Base-by-base conservation (phyloP, 257 asterid genomes). In the Coffea canephora region DNA sequence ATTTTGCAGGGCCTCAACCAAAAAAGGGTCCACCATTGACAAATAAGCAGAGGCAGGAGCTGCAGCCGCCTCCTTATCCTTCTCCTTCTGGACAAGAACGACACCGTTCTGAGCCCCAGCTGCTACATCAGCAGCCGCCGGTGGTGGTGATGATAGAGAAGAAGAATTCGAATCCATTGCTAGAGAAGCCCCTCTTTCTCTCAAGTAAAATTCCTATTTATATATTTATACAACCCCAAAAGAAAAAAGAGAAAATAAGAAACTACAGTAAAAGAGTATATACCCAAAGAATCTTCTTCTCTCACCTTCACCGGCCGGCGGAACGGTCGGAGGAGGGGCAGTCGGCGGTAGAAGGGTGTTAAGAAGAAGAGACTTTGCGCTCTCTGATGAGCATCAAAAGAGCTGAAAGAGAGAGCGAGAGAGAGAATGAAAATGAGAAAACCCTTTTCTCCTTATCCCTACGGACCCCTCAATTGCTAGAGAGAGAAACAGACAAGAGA, bases 1-100 rank as follows among this genome's bases (percentile, higher is more conserved):
- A 90, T 91, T 93, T 78, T 96, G 99, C 79, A 96, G 99, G 27
- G 99, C 99, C 89, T 96, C 99, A 69, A 94, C 93, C 82, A 96
- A 89, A 76, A 96, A 93, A 25, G 99, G 93, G 84, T 93, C 99
- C 84, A 93, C 98, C 94, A 85, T 75, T 19, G 97, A 85, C 85
- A 86, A 76, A 81, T 89, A 84, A 48, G 84, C 1, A 48, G 59
- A 6, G 16, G 59, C 21, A 52, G 59, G 79, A 83, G 81, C 74
- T 18, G 86, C 77, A 25, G 36, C 54, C 71, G 73, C 62, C 55
- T 49, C 84, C 78, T 54, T 75, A 68, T 82, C 86, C 79, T 76
- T 80, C 77, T 77, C 85, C 78, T 25, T 82, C 77, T 77, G 86
- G 85, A 74, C 78, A 78, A 66, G 31, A 1, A 82, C 84, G 82